Percentiles rank a stretch among this genome's conserved stretches.
These are phyloP conservation scores for Zygosaccharomyces sapae DNA, from an alignment of 1,139 yeast species.

Conservation along the genomic window DNA sequence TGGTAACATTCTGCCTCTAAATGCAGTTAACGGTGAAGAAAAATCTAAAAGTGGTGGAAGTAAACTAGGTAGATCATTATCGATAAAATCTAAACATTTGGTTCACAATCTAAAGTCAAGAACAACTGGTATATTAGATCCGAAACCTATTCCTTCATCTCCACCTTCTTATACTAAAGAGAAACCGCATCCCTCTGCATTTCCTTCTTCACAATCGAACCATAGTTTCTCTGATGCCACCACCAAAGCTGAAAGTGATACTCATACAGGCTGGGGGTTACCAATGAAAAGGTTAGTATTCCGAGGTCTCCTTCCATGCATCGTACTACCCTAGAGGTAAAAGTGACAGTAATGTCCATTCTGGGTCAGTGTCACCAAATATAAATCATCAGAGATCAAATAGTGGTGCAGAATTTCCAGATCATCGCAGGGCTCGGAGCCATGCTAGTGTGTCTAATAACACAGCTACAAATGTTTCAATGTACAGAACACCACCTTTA, in stretches of 20 bases:
- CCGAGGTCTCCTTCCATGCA: slow-evolving; percentile 8
- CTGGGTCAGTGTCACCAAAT: slow-evolving; percentile 6
- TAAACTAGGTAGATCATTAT: slow-evolving; percentile 28
- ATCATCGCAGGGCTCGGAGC: slow-evolving; percentile 20
- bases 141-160: slow-evolving; percentile 6
- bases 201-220: slow-evolving; percentile 9
- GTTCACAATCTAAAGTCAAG: slow-evolving; percentile 24
- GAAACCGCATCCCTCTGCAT: slow-evolving; percentile 9
- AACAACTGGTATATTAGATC: slow-evolving; percentile 15
- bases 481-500: slow-evolving; percentile 32
- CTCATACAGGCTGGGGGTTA: slow-evolving; percentile 35
- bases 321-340: slow-evolving; percentile 23
- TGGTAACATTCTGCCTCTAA: background rate
- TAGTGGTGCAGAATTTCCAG: slow-evolving; percentile 8
- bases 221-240: slow-evolving; percentile 9
- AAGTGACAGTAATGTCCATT: slow-evolving; percentile 28
- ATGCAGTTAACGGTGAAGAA: background rate
- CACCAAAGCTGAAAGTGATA: slow-evolving; percentile 26
- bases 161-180: slow-evolving; percentile 7
- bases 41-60: slow-evolving; percentile 9
- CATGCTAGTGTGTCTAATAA: slow-evolving; percentile 15
- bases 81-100: slow-evolving; percentile 27
- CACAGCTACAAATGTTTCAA: slow-evolving; percentile 21
- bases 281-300: slow-evolving; percentile 6
- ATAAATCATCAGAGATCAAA: slow-evolving; percentile 1